Evolutionary conservation across 345 rosid genomes (phyloP), one percentile per base, ranked within the genome.

Genomic region (Ceriops zippeliana): DNA sequence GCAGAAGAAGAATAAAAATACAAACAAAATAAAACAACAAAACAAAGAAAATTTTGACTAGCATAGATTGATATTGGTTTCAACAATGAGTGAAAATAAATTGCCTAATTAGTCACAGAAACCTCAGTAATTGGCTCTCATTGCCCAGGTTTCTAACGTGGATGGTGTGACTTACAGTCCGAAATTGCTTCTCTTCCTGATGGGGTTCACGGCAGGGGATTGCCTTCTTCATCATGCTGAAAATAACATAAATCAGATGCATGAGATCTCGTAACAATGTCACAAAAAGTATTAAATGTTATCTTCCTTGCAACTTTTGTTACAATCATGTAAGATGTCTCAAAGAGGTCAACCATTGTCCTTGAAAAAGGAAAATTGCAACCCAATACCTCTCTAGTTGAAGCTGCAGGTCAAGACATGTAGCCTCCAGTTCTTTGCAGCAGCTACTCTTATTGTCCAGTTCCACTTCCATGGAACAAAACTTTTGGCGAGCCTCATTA

Each of bases 101-200:
- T 42, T 42, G 49, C 49, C 49, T 13, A 42, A 42, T 13, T 2
- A 42, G 49, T 42, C 49, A 42, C 5, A 13, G 17, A 42, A 42
- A 42, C 17, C 49, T 42, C 49, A 42, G 17, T 42, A 42, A 42
- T 42, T 42, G 5, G 15, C 16, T 1, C 17, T 13, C 15, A 42
- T 42, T 13, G 49, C 15, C 49, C 49, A 13, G 49, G 16, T 42
- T 42, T 42, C 16, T 11, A 42, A 42, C 49, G 2, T 42, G 16
- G 49, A 42, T 42, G 19, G 15, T 42, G 49, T 42, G 72, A 86
- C 99, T 88, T 81, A 91, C 97, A 22, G 83, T 81, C 73, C 83
- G 83, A 67, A 84, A 83, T 22, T 85, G 81, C 65, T 75, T 88
- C 57, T 79, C 87, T 17, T 79, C 87, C 76, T 59, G 73, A 74